These are phyloP conservation scores for Lathyrus tuberosus DNA, from an alignment of 306 rosid genomes.

Conservation along the genomic window DNA sequence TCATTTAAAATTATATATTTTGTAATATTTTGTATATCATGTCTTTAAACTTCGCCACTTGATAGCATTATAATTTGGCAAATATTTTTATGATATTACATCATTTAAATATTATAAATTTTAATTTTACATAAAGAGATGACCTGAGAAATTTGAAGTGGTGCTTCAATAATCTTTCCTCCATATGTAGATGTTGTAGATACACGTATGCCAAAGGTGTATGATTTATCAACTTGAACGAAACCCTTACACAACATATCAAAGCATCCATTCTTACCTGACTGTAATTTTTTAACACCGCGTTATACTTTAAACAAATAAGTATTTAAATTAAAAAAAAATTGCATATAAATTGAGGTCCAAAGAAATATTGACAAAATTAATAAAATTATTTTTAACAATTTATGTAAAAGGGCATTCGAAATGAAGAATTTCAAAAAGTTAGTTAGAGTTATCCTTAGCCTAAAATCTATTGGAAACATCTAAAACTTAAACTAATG, in stretches of 20 bases:
- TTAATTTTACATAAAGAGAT: background rate
- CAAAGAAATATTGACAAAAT: background rate
- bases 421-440: too few species aligned
- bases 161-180: background rate
- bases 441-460: too few species aligned
- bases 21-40: too few species aligned
- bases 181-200: background rate
- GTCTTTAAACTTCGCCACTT: too few species aligned
- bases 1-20: too few species aligned
- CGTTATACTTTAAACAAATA: background rate
- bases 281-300: background rate
- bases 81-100: background rate
- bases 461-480: too few species aligned
- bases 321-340: background rate
- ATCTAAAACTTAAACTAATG: too few species aligned
- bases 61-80: too few species aligned
- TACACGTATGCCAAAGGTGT: background rate
- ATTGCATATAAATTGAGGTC: background rate
- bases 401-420: too few species aligned
- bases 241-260: background rate
- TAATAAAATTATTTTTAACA: background rate
- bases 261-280: background rate
- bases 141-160: background rate
- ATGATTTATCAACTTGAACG: background rate
- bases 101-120: background rate